Conservation (phyloP, 2,329 filamentous ascomycete genomes). For the Berkeleyomyces basicola region DNA sequence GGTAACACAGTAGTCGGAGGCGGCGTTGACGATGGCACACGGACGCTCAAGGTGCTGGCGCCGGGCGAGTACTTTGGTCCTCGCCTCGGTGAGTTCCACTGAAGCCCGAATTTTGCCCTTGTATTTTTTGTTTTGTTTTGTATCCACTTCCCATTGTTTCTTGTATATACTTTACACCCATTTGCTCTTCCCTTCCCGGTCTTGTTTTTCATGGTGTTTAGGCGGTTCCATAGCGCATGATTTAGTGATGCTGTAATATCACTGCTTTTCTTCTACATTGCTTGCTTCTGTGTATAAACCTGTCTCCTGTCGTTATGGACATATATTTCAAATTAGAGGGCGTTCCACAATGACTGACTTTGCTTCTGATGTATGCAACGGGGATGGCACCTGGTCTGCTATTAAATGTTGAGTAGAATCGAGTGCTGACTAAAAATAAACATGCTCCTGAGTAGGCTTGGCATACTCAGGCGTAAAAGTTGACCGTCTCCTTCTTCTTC, state of each 20-base stretch:
- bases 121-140: neutral
- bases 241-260: neutral
- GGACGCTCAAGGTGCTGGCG: constrained; percentile 22
- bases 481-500: constrained; percentile 80
- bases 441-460: neutral
- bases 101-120: neutral
- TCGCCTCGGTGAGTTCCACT: constrained; percentile 14
- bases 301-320: neutral
- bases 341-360: too few relatives aligned
- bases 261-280: neutral
- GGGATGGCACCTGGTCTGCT: neutral
- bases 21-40: constrained; percentile 28
- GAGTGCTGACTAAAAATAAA: neutral
- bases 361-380: neutral
- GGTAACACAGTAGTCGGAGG: constrained; percentile 27
- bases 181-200: neutral
- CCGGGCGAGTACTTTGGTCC: constrained; percentile 22
- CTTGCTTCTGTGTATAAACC: neutral
- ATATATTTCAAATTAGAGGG: neutral
- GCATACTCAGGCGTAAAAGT: constrained; percentile 32
- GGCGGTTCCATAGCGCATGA: neutral
- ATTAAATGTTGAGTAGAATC: neutral
- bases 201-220: neutral
- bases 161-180: neutral
- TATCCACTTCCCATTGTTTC: neutral